phyloP scores from a whole-genome alignment of 2,329 filamentous ascomycete species.

The Dryadomyces quercus-mongolicae region DNA sequence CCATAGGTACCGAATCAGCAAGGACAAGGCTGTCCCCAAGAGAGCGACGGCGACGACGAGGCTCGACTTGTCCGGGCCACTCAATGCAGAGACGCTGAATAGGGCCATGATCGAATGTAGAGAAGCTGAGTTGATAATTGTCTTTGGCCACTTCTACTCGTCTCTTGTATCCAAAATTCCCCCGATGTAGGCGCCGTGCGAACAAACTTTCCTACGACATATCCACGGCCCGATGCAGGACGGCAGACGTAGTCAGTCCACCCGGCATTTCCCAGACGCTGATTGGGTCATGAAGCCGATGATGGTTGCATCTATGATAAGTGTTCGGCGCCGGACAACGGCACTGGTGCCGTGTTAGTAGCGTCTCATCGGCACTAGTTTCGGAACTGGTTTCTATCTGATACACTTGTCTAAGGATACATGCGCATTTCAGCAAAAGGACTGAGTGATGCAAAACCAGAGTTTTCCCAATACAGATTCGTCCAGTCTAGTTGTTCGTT shows the following conservation, averaged over 20 bases:
- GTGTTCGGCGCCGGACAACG: too few species aligned
- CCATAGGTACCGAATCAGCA: not conserved
- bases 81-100: not conserved
- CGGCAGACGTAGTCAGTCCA: too few species aligned
- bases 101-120: not conserved
- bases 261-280: not conserved
- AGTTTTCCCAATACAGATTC: constrained; percentile 9
- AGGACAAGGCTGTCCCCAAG: not conserved
- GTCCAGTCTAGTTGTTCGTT: constrained; percentile 10
- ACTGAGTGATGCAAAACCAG: constrained; percentile 7
- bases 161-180: not conserved
- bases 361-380: not conserved
- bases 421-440: constrained; percentile 9
- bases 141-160: too few species aligned
- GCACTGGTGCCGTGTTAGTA: too few species aligned
- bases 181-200: too few species aligned
- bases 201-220: too few species aligned
- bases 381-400: not conserved
- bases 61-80: not conserved
- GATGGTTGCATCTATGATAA: not conserved
- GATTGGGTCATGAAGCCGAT: not conserved
- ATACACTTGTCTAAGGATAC: too few species aligned
- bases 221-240: too few species aligned
- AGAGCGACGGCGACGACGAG: not conserved
- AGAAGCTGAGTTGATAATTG: too few species aligned